Conservation (phyloP, 164 flowering plant species). For the Warburgia ugandensis region DNA sequence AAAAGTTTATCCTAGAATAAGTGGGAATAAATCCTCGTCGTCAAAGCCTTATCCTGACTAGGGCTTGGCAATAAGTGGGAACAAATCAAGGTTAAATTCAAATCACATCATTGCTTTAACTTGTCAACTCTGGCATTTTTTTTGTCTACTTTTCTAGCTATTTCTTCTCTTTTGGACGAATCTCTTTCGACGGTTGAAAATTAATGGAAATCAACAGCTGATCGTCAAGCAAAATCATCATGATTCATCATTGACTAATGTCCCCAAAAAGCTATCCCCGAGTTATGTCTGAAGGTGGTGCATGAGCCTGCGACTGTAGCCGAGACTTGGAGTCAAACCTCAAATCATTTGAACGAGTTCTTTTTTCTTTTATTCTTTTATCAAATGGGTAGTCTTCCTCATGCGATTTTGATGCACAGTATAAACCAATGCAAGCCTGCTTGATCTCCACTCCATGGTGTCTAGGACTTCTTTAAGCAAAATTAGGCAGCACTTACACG, state of each 20-base stretch:
- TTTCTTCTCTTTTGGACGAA: conserved; percentile 21
- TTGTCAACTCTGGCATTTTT: conserved; percentile 24
- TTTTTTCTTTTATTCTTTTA: conserved; percentile 1
- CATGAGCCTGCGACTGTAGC: not conserved
- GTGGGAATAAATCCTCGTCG: no score
- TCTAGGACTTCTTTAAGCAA: no score
- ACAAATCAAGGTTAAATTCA: conserved; percentile 45
- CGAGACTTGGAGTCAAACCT: not conserved
- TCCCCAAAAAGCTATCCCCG: not conserved
- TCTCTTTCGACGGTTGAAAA: conserved; percentile 20
- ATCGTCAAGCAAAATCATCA: conserved; percentile 13
- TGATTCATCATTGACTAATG: not conserved
- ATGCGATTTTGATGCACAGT: conserved; percentile 2
- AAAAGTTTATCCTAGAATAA: conserved; percentile 17
- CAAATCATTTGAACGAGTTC: conserved; percentile 11
- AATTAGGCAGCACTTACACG: no score
- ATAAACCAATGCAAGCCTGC: no score
- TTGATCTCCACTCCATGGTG: no score
- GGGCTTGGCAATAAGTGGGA: no score
- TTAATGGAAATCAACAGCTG: conserved; percentile 21
- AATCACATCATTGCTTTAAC: conserved; percentile 39
- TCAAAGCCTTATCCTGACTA: no score
- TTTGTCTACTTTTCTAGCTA: conserved; percentile 17
- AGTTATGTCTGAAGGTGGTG: not conserved
- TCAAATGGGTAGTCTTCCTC: conserved; percentile 10